phyloP scores from a whole-genome alignment of 495 filamentous ascomycete species.

The Platismatia glauca region DNA sequence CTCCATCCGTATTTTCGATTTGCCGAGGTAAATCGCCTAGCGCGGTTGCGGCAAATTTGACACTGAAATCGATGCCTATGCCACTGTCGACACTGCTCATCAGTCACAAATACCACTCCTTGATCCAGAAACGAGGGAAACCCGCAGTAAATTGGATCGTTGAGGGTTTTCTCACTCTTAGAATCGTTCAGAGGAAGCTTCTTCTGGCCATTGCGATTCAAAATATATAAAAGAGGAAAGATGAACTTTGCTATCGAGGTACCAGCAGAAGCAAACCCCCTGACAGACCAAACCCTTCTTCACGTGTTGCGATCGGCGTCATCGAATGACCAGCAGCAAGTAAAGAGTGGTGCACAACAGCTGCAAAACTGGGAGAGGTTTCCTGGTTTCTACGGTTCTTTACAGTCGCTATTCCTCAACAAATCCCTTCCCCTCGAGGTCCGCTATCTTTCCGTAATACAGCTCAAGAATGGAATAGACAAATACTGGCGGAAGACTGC shows the following conservation, averaged over 20 bases:
- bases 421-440: slow-evolving; percentile 61
- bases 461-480: slow-evolving; percentile 92
- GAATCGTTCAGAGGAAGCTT: not conserved
- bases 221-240: slow-evolving; percentile 6
- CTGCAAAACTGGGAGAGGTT: slow-evolving; percentile 76
- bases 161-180: not conserved
- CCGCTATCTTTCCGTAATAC: slow-evolving; percentile 83
- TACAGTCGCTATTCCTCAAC: slow-evolving; percentile 76
- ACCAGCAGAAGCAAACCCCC: slow-evolving; percentile 52
- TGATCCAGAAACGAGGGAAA: not conserved
- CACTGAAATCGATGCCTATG: too few species aligned
- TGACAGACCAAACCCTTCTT: slow-evolving; percentile 56
- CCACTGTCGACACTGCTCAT: too few species aligned
- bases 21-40: not conserved
- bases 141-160: not conserved
- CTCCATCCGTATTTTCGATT: too few species aligned
- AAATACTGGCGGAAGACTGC: slow-evolving; percentile 80
- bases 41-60: not conserved
- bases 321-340: slow-evolving; percentile 62
- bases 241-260: slow-evolving; percentile 46
- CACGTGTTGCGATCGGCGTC: slow-evolving; percentile 61
- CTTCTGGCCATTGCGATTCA: not conserved
- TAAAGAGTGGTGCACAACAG: slow-evolving; percentile 74
- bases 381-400: slow-evolving; percentile 62
- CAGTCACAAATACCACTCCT: not conserved